phyloP scores from a whole-genome alignment of 208 protist species.

The Leishmania gerbilli region DNA sequence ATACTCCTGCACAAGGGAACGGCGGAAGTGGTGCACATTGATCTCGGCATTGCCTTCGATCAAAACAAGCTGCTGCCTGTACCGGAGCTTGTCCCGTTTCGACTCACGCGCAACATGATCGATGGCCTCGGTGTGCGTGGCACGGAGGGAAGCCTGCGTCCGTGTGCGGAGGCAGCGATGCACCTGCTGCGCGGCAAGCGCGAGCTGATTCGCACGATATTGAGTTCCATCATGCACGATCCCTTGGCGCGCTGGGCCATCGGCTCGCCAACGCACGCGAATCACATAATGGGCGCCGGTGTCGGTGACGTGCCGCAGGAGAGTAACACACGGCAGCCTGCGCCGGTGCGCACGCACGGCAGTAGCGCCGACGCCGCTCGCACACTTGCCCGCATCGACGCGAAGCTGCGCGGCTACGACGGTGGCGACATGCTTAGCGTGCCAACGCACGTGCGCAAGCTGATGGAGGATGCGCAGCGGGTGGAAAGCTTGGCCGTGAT shows the following conservation, averaged over 20 bases:
- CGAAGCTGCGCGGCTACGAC: slow-evolving; percentile 89
- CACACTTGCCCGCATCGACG: slow-evolving; percentile 71
- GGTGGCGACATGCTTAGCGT: slow-evolving; percentile 65
- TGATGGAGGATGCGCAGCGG: slow-evolving; percentile 71
- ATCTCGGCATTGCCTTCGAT: slow-evolving; percentile 95
- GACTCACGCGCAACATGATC: slow-evolving; percentile 96
- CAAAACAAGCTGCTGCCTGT: slow-evolving; percentile 86
- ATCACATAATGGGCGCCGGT: background rate
- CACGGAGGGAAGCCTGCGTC: slow-evolving; percentile 91
- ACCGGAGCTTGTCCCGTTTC: slow-evolving; percentile 97
- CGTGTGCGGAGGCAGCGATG: slow-evolving; percentile 87
- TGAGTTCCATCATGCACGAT: slow-evolving; percentile 96
- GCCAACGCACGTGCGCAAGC: slow-evolving; percentile 65
- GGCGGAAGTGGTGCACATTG: slow-evolving; percentile 96
- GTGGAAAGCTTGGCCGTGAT: slow-evolving; percentile 64
- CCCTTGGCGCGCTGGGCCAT: slow-evolving; percentile 94
- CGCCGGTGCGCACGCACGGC: slow-evolving; percentile 25
- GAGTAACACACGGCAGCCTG: slow-evolving; percentile 18
- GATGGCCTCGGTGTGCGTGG: slow-evolving; percentile 94
- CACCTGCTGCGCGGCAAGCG: slow-evolving; percentile 73
- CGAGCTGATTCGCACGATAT: slow-evolving; percentile 84
- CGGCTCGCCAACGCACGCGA: slow-evolving; percentile 4
- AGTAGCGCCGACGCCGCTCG: slow-evolving; percentile 71
- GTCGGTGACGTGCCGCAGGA: slow-evolving; percentile 3
- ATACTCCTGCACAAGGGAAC: slow-evolving; percentile 93